These are phyloP conservation scores for Laetiporus sulphureus DNA, from an alignment of 1,284 basidiomycete species.

Conservation along the genomic window DNA sequence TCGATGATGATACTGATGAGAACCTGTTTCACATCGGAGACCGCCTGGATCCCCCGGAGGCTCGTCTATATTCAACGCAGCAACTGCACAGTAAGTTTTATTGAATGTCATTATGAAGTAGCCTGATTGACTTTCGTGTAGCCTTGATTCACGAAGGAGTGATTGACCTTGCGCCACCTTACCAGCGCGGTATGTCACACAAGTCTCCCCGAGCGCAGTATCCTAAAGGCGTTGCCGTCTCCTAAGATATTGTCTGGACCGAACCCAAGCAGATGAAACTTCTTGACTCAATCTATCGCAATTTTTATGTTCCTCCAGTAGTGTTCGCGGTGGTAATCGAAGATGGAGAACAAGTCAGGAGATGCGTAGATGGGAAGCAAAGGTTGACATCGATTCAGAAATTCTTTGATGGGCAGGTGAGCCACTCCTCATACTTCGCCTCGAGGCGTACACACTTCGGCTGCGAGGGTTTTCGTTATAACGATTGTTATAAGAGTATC, in stretches of 20 bases:
- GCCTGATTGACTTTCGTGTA: slow-evolving; percentile 18
- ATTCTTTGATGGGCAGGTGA: slow-evolving; percentile 63
- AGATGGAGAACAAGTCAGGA: slow-evolving; percentile 44
- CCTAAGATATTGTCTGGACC: slow-evolving; percentile 65
- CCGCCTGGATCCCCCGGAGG: slow-evolving; percentile 32
- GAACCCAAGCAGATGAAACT: slow-evolving; percentile 60
- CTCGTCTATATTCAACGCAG: slow-evolving; percentile 34
- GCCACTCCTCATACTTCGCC: slow-evolving; percentile 17
- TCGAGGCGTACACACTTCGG: too few species aligned
- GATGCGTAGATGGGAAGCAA: slow-evolving; percentile 76
- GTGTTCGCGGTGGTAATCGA: slow-evolving; percentile 57
- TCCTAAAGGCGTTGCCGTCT: too few species aligned
- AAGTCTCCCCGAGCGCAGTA: too few species aligned
- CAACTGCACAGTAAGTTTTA: slow-evolving; percentile 46
- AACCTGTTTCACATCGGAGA: slow-evolving; percentile 41
- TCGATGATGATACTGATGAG: slow-evolving; percentile 28
- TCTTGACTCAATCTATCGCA: slow-evolving; percentile 71
- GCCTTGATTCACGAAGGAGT: slow-evolving; percentile 55
- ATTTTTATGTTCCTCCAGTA: slow-evolving; percentile 69
- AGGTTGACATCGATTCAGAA: slow-evolving; percentile 65
- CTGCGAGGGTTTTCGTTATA: too few species aligned
- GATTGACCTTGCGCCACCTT: slow-evolving; percentile 60
- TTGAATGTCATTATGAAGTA: neutral
- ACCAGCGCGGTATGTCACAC: slow-evolving; percentile 50
- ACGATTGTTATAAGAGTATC: too few species aligned